Base-by-base conservation (phyloP, 495 filamentous ascomycete genomes). In the Paragyromitra xinjiangensis region DNA sequence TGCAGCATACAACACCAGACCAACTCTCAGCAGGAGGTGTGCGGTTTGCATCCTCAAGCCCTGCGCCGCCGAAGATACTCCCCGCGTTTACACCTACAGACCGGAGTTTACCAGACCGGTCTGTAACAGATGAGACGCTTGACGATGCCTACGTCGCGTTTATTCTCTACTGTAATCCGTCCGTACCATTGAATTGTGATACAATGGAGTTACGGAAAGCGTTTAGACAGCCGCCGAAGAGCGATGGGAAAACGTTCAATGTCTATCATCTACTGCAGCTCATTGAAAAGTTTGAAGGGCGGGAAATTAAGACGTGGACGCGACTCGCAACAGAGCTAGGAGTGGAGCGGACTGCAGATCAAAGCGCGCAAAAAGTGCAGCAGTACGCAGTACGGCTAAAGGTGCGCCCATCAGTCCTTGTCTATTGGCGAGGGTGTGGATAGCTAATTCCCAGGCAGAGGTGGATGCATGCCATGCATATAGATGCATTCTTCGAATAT, bases 401-500 rank as follows among this genome's bases (percentile, higher is more conserved):
- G 89, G 93, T 94, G 85, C 73, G 86, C 82, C 44, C 8, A n/a
- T n/a, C 8, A 65, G n/a, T 39, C 45, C 14, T 9, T 40, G 26
- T 58, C 8, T n/a, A n/a, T 37, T 64, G 22, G 8, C 37, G 24
- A 42, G 42, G 37, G 59, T 63, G 39, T 68, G 19, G 7, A 53
- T 59, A 58, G 64, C 45, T 64, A 53, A 77, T 73, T 14, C 9
- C 40, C 19, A 22, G 45, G 74, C 73, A 97, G 92, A 89, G 95
- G 71, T 99, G 95, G 95, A 95, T 99, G 93, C 93, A 93, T 81
- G 95, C 95, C 0, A 97, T 97, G 93, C 95, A 98, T 82, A 89
- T 99, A 24, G 94, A 98, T 86, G 92, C 94, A 19, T 99, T 98
- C 82, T 98, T 98, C 83, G 94, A 97, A 80, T 98, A 93, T 82